These are phyloP conservation scores for Musa schizocarpa DNA, from an alignment of 176 grass and related monocot species.

Conservation along the genomic window DNA sequence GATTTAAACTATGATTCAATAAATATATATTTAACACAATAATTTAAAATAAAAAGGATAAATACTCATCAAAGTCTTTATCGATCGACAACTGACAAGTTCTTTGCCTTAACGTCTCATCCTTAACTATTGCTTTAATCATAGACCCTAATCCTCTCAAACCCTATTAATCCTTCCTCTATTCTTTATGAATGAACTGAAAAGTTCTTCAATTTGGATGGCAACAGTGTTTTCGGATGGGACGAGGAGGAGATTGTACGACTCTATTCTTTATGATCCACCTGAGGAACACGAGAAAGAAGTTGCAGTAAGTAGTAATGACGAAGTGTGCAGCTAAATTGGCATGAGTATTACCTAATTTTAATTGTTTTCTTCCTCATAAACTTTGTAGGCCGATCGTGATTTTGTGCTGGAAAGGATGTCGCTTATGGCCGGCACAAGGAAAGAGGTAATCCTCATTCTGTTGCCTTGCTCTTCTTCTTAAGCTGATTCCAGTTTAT, in stretches of 20 bases:
- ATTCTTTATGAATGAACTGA: no score
- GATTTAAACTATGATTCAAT: no score
- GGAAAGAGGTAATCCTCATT: conserved; percentile 37
- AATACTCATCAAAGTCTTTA: no score
- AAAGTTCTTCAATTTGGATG: not conserved
- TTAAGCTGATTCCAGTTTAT: not conserved
- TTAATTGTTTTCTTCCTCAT: not conserved
- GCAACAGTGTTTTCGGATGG: conserved; percentile 62
- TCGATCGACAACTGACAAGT: no score
- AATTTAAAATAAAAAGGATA: no score
- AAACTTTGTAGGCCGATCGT: conserved; percentile 43
- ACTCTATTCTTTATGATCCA: conserved; percentile 42
- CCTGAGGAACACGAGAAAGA: conserved; percentile 36
- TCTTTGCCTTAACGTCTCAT: no score
- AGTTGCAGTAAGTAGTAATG: conserved; percentile 33
- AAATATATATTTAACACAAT: no score
- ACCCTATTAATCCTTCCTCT: no score
- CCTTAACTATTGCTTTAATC: no score
- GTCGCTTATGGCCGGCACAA: conserved; percentile 53
- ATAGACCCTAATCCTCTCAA: no score
- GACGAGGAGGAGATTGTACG: conserved; percentile 58
- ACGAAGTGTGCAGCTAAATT: not conserved
- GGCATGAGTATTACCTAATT: not conserved
- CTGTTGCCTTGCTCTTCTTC: not conserved
- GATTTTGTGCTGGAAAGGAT: conserved; percentile 77